Evolutionary conservation across 176 grass and related monocot genomes (phyloP).

Genomic region (Bothriochloa decipiens): DNA sequence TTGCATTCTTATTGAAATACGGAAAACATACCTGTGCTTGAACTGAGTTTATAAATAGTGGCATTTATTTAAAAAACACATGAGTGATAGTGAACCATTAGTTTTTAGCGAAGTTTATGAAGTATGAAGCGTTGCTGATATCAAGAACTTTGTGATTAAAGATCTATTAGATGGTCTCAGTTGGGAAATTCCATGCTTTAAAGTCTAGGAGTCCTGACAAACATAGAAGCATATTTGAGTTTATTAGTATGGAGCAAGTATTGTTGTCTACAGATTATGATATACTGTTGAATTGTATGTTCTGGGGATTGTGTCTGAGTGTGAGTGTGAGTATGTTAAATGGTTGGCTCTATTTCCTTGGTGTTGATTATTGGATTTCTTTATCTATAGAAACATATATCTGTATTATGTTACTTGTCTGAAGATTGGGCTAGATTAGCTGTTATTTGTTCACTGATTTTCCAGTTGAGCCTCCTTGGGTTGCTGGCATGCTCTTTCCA

Average conservation of each 20-base stretch:
- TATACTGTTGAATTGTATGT: too few relatives aligned
- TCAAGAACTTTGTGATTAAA: not conserved
- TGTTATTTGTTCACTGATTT: too few relatives aligned
- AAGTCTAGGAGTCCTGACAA: not conserved
- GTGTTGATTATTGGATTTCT: too few relatives aligned
- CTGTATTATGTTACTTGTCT: too few relatives aligned
- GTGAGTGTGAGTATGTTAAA: too few relatives aligned
- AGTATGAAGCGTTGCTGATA: not conserved
- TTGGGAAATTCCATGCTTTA: not conserved
- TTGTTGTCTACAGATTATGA: not conserved
- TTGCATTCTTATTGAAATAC: not conserved
- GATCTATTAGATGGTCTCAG: not conserved
- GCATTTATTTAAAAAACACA: not conserved
- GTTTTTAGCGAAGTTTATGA: not conserved
- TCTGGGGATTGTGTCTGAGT: too few relatives aligned
- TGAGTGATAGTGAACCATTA: not conserved
- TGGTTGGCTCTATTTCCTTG: too few relatives aligned
- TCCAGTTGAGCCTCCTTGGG: too few relatives aligned
- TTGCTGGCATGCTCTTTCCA: too few relatives aligned
- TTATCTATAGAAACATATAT: too few relatives aligned
- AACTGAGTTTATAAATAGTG: not conserved
- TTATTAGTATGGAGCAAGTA: slow-evolving; percentile 19
- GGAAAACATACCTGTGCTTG: not conserved
- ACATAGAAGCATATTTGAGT: not conserved
- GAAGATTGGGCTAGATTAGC: too few relatives aligned